Base-by-base conservation (phyloP, 2,329 filamentous ascomycete genomes). In the Scytalidium lignicola region DNA sequence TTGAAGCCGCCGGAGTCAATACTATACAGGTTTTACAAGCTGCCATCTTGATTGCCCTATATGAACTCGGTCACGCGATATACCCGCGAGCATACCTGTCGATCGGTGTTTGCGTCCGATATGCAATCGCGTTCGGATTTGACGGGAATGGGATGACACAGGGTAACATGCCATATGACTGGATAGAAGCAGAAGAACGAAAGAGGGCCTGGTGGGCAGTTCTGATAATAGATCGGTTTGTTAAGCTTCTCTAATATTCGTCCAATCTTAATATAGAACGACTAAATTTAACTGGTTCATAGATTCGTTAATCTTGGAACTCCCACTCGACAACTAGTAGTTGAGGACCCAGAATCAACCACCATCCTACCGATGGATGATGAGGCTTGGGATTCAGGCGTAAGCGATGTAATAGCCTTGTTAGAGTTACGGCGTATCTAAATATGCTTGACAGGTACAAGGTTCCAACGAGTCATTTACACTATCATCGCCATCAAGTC, bases 91-190 rank as follows among this genome's bases (percentile, higher is more conserved):
- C 43, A 21, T 44, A 28, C 43, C 22, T 44, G 15, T 44, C 43
- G 12, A 26, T 44, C 28, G 23, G 43, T 8, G 43, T 21, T n/a
- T 44, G 43, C 28, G 43, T 21, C 28, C 43, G 43, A 12, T 44
- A 44, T 51, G 32, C 44, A 51, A 19, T 44, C 26, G 46, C 49
- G 13, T 46, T 51, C 41, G 51, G 51, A 4, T 44, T 54, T n/a
- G 47, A 51, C 23, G 28, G 2, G 7, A 26, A 21, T 19, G 23
- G 22, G 41, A 42, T 39, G 12, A 15, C n/a, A 19, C 41, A 47
- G 2, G 42, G 21, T 29, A 45, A 17, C 20, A 46, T 15, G 45
- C 44, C 40, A 9, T 26, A 52, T 23, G 28, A 20, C 18, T n/a
- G 28, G 23, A 21, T 44, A 28, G 43, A 44, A 17, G 43, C 22